Conservation (phyloP, 164 flowering plant species). For the Dillenia turbinata region DNA sequence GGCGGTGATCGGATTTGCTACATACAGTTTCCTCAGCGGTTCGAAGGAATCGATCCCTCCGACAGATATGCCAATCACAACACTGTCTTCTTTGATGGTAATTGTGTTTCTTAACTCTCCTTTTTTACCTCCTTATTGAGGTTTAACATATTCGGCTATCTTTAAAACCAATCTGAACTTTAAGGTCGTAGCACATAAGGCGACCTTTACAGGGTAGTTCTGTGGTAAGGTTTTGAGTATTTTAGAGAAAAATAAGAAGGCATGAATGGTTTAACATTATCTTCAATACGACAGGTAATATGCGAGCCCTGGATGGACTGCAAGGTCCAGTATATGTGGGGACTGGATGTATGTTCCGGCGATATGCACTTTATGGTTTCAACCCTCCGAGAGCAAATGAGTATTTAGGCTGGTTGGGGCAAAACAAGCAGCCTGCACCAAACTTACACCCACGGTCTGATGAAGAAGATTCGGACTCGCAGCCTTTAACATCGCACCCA, state of each 20-base stretch:
- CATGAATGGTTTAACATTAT: too few relatives aligned
- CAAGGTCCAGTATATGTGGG: conserved; percentile 95
- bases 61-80: conserved; percentile 49
- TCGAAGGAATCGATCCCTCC: conserved; percentile 46
- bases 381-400: conserved; percentile 75
- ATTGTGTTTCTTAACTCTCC: not conserved
- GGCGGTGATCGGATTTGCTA: conserved; percentile 43
- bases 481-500: conserved; percentile 49
- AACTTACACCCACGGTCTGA: conserved; percentile 8
- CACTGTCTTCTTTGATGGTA: conserved; percentile 45
- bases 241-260: too few relatives aligned
- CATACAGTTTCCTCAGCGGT: conserved; percentile 41
- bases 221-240: too few relatives aligned
- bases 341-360: conserved; percentile 85
- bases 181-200: too few relatives aligned
- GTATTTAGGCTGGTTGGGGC: conserved; percentile 57
- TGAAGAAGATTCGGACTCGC: conserved; percentile 40
- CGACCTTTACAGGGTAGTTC: too few relatives aligned
- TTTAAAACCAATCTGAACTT: too few relatives aligned
- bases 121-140: too few relatives aligned
- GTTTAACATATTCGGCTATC: too few relatives aligned
- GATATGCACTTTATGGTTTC: conserved; percentile 80
- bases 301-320: conserved; percentile 86
- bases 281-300: conserved; percentile 38
- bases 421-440: conserved; percentile 33